These are phyloP conservation scores for Rubroshorea leprosula DNA, from an alignment of 345 rosid species.

Conservation along the genomic window DNA sequence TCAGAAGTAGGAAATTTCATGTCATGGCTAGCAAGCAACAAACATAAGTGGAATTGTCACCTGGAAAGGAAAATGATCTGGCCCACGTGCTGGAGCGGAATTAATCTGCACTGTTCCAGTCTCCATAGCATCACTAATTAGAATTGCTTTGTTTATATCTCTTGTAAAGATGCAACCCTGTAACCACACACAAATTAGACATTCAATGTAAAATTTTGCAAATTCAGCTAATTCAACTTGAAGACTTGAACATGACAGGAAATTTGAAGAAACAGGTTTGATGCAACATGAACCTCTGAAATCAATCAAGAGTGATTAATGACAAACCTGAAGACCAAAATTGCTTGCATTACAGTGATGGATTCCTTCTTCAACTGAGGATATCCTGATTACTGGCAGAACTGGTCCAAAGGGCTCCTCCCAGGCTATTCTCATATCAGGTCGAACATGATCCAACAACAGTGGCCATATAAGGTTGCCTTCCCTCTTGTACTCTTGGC, in stretches of 20 bases:
- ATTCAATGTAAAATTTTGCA: too few relatives aligned
- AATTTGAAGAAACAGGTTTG: neutral
- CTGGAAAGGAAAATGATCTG: conserved; percentile 99
- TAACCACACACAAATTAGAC: too few relatives aligned
- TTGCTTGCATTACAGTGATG: conserved; percentile 99
- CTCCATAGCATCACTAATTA: conserved; percentile 97
- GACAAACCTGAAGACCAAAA: conserved; percentile 93
- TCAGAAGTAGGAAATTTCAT: too few relatives aligned
- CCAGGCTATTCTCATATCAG: conserved; percentile 99
- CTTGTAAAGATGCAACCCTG: conserved; percentile 94
- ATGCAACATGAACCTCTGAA: too few relatives aligned
- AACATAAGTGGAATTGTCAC: too few relatives aligned
- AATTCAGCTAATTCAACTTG: too few relatives aligned
- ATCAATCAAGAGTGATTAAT: too few relatives aligned
- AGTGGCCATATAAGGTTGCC: conserved; percentile 98
- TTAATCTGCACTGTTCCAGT: conserved; percentile 98
- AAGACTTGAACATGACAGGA: too few relatives aligned
- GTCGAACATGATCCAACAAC: conserved; percentile 83
- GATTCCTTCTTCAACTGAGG: conserved; percentile 92
- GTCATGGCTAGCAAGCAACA: too few relatives aligned
- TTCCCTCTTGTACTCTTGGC: conserved; percentile 80
- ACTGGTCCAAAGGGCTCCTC: conserved; percentile 98
- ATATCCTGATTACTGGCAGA: conserved; percentile 73
- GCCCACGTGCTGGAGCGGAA: conserved; percentile 99
- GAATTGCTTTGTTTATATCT: conserved; percentile 83